Evolutionary conservation across 371 early-diverging fungal genomes (phyloP).

Genomic region (Mucor plumbeus): DNA sequence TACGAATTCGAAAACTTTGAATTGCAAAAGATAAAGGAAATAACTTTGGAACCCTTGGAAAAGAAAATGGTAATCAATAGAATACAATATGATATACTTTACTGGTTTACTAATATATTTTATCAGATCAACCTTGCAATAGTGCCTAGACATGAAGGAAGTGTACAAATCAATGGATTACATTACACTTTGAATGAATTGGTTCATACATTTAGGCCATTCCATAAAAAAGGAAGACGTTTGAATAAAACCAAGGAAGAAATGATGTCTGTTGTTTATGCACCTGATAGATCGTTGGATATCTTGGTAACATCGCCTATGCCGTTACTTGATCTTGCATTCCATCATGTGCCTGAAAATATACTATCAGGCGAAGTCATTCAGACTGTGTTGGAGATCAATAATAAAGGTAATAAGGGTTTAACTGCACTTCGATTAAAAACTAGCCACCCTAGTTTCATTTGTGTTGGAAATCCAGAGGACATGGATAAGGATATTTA

Average conservation of each 20-base stretch:
- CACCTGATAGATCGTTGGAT: slow-evolving; percentile 72
- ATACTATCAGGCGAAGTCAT: slow-evolving; percentile 87
- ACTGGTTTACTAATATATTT: not conserved
- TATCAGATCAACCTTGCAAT: slow-evolving; percentile 73
- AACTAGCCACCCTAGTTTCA: slow-evolving; percentile 87
- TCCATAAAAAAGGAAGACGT: slow-evolving; percentile 75
- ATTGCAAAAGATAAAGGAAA: slow-evolving; percentile 53
- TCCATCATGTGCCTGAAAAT: slow-evolving; percentile 77
- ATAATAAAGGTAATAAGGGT: slow-evolving; percentile 83
- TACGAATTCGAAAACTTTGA: slow-evolving; percentile 55
- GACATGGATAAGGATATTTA: slow-evolving; percentile 54
- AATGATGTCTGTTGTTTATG: slow-evolving; percentile 59
- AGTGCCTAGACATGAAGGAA: slow-evolving; percentile 77
- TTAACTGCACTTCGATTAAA: slow-evolving; percentile 73
- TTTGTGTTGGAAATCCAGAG: slow-evolving; percentile 69
- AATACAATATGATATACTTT: not conserved
- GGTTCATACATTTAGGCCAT: slow-evolving; percentile 72
- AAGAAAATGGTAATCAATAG: slow-evolving; percentile 43
- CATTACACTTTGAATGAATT: slow-evolving; percentile 78
- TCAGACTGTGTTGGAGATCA: slow-evolving; percentile 73
- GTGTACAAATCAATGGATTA: slow-evolving; percentile 74
- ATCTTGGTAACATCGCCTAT: slow-evolving; percentile 81
- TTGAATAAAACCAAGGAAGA: slow-evolving; percentile 78
- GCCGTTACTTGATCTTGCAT: slow-evolving; percentile 82
- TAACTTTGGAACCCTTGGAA: slow-evolving; percentile 61